These are phyloP conservation scores for Pythium insidiosum DNA, from an alignment of 352 stramenopile genomes.

Conservation along the genomic window DNA sequence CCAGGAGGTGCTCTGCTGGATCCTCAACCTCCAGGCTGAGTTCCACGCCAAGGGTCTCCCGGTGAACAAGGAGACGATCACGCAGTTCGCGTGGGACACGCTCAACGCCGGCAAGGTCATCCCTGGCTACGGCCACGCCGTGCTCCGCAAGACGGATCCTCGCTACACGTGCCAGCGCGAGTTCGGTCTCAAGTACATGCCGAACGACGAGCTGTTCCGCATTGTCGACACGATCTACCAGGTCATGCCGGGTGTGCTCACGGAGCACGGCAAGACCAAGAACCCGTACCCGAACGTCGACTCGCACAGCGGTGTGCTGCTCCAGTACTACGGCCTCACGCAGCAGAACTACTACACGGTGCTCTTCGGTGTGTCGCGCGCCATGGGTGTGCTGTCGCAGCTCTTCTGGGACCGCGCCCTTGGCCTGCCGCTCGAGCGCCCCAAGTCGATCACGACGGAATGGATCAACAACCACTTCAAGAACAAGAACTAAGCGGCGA, in stretches of 20 bases:
- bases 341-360: slow-evolving; percentile 99
- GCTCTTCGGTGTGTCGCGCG: slow-evolving; percentile 97
- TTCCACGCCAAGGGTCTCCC: slow-evolving; percentile 95
- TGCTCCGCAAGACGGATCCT: slow-evolving; percentile 98
- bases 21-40: slow-evolving; percentile 92
- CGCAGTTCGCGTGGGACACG: slow-evolving; percentile 98
- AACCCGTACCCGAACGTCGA: slow-evolving; percentile 99
- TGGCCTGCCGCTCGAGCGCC: slow-evolving; percentile 95
- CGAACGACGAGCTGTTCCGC: slow-evolving; percentile 98
- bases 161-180: slow-evolving; percentile 98
- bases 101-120: slow-evolving; percentile 99
- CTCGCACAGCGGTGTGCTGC: slow-evolving; percentile 96
- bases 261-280: slow-evolving; percentile 98
- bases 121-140: slow-evolving; percentile 96
- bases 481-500: slow-evolving; percentile 77
- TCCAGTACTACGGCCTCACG: slow-evolving; percentile 99
- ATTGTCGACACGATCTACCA: slow-evolving; percentile 99
- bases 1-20: slow-evolving; percentile 96
- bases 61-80: slow-evolving; percentile 98
- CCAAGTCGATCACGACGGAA: slow-evolving; percentile 98
- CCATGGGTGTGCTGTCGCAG: slow-evolving; percentile 97
- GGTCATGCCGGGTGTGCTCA: slow-evolving; percentile 98
- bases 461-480: slow-evolving; percentile 96
- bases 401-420: slow-evolving; percentile 98
- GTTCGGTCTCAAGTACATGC: slow-evolving; percentile 99